These are phyloP conservation scores for Quillaja saponaria DNA, from an alignment of 306 rosid species.

Conservation along the genomic window DNA sequence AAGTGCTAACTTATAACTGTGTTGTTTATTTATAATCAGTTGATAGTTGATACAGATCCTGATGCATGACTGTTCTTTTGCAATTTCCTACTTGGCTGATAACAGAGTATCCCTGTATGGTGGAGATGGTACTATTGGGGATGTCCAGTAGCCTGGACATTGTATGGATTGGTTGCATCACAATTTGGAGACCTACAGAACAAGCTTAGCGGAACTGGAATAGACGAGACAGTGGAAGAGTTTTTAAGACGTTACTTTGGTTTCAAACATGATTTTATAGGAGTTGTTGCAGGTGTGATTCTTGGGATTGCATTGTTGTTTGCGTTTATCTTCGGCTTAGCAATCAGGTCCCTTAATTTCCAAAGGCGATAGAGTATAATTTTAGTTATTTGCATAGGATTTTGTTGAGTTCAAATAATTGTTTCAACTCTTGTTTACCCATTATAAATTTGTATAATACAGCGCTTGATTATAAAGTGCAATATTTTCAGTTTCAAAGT, in stretches of 20 bases:
- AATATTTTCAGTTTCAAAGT: too few species aligned
- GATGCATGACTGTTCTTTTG: background rate
- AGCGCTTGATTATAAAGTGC: too few species aligned
- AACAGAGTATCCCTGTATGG: slow-evolving; percentile 66
- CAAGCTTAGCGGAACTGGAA: background rate
- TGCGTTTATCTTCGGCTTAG: slow-evolving; percentile 41
- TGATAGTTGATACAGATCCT: too few species aligned
- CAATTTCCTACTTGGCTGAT: background rate
- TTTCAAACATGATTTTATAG: slow-evolving; percentile 41
- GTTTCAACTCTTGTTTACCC: too few species aligned
- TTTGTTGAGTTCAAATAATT: too few species aligned
- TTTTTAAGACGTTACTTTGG: slow-evolving; percentile 35
- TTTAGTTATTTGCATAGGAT: too few species aligned
- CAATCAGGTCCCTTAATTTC: slow-evolving; percentile 40
- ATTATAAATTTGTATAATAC: background rate
- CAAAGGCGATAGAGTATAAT: slow-evolving; percentile 40
- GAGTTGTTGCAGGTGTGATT: slow-evolving; percentile 32
- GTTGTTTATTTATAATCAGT: background rate
- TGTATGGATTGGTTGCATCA: slow-evolving; percentile 61
- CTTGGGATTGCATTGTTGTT: slow-evolving; percentile 32
- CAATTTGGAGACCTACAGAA: slow-evolving; percentile 49
- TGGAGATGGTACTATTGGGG: slow-evolving; percentile 83
- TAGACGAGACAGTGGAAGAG: slow-evolving; percentile 21
- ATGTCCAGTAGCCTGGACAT: slow-evolving; percentile 70
- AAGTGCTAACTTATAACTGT: slow-evolving; percentile 25